phyloP scores from a whole-genome alignment of 106 monocot species.

The Dioscorea dumetorum region DNA sequence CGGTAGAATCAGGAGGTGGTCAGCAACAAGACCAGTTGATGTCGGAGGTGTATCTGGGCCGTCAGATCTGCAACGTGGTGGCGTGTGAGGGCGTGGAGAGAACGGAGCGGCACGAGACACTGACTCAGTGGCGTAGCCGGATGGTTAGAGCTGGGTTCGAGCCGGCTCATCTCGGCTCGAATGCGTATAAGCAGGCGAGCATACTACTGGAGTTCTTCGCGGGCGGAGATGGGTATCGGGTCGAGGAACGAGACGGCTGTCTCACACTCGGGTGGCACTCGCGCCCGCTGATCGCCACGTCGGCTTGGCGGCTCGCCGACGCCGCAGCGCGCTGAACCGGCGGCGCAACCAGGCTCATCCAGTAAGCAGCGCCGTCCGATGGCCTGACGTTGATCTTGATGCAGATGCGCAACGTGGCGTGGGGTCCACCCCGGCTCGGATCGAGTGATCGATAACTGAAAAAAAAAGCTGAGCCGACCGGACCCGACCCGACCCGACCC shows the following conservation, averaged over 20 bases:
- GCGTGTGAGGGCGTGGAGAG: constrained; percentile 71
- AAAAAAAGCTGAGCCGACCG: too few species aligned
- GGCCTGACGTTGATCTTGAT: too few species aligned
- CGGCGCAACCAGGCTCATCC: too few species aligned
- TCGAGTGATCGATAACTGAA: too few species aligned
- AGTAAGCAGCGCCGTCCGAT: too few species aligned
- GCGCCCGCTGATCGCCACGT: constrained; percentile 78
- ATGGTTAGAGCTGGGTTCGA: constrained; percentile 62
- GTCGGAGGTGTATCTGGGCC: constrained; percentile 83
- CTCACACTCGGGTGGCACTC: constrained; percentile 92
- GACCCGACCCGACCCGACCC: too few species aligned
- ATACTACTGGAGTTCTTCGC: constrained; percentile 67
- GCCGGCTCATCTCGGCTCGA: constrained; percentile 65
- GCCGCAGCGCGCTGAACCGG: neutral
- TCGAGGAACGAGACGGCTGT: constrained; percentile 84
- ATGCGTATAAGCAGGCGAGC: constrained; percentile 87
- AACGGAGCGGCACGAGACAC: constrained; percentile 76
- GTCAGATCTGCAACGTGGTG: constrained; percentile 85
- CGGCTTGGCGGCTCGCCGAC: constrained; percentile 53
- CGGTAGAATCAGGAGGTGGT: neutral
- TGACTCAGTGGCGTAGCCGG: constrained; percentile 51
- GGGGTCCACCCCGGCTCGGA: too few species aligned
- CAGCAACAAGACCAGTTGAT: constrained; percentile 39
- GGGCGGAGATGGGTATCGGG: constrained; percentile 74
- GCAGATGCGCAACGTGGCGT: too few species aligned